Conservation (phyloP, 2,329 filamentous ascomycete genomes). For the Arthrinium phaeospermum region DNA sequence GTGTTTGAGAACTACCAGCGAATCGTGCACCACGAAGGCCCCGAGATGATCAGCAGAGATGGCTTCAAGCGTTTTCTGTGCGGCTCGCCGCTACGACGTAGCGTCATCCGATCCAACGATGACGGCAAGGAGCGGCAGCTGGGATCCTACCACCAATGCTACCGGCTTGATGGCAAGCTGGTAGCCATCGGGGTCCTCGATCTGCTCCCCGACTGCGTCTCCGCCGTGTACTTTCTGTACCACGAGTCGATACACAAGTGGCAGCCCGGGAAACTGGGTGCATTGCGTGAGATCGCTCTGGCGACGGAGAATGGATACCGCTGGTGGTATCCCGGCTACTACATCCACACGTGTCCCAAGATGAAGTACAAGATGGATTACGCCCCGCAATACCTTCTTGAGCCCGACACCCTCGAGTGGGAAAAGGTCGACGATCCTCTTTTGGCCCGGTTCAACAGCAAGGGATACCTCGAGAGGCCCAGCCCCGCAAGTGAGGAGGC, state of each 20-base stretch:
- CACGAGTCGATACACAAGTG: constrained; percentile 74
- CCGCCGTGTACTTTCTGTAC: constrained; percentile 84
- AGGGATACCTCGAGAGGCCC: constrained; percentile 61
- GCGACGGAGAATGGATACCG: constrained; percentile 72
- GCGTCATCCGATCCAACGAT: constrained; percentile 45
- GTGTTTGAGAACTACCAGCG: constrained; percentile 79
- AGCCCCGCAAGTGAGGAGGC: background rate
- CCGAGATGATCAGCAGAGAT: constrained; percentile 60
- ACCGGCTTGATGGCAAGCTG: constrained; percentile 75
- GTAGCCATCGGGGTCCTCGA: constrained; percentile 81
- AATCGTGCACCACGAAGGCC: constrained; percentile 71
- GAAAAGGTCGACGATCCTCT: constrained; percentile 60
- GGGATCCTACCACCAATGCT: constrained; percentile 83
- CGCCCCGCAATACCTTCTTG: constrained; percentile 74
- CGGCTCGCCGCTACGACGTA: constrained; percentile 65
- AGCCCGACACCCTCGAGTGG: constrained; percentile 70
- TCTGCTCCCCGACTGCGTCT: constrained; percentile 76
- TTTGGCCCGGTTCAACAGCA: constrained; percentile 57
- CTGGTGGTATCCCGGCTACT: constrained; percentile 83
- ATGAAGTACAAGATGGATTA: constrained; percentile 89
- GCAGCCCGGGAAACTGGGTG: constrained; percentile 77
- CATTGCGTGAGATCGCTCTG: constrained; percentile 73
- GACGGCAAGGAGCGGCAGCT: constrained; percentile 61
- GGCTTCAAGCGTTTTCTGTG: constrained; percentile 79
- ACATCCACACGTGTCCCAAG: constrained; percentile 81